phyloP scores from a whole-genome alignment of 768 basidiomycete genomes.

The Termitomyces sp. region DNA sequence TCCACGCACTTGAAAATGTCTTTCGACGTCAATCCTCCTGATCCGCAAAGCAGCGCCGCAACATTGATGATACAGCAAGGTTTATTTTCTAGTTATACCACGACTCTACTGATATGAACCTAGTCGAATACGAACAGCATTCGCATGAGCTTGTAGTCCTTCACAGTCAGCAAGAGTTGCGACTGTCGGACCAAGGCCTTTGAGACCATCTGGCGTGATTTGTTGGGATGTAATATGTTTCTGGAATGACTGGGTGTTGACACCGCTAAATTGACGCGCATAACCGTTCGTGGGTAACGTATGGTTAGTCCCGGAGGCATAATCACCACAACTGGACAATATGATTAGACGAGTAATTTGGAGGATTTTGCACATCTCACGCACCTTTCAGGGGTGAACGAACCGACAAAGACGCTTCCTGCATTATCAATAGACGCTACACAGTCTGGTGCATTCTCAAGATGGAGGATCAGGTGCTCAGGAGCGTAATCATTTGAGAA shows the following conservation, averaged over 20 bases:
- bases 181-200: slow-evolving; percentile 79
- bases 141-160: slow-evolving; percentile 91
- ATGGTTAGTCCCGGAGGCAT: slow-evolving; percentile 98
- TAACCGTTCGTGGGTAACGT: slow-evolving; percentile 96
- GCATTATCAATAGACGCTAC: slow-evolving; percentile 81
- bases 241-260: slow-evolving; percentile 96
- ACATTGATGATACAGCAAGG: background rate
- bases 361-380: slow-evolving; percentile 9
- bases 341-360: slow-evolving; percentile 1
- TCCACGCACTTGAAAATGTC: background rate
- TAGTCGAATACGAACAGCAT: slow-evolving; percentile 88
- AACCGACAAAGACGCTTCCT: slow-evolving; percentile 94
- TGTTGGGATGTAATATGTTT: slow-evolving; percentile 99
- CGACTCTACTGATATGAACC: slow-evolving; percentile 5
- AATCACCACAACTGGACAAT: slow-evolving; percentile 83
- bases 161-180: slow-evolving; percentile 91
- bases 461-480: slow-evolving; percentile 92
- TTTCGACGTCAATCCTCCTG: background rate
- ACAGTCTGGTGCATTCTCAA: slow-evolving; percentile 62
- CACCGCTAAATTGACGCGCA: slow-evolving; percentile 96
- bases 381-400: slow-evolving; percentile 93
- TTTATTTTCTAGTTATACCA: background rate
- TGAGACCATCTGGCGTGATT: slow-evolving; percentile 74
- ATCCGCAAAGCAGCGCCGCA: background rate
- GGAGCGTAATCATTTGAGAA: slow-evolving; percentile 99